Conservation (phyloP, 225 moss, liverwort and hornwort species). For the Marchantia paleacea region DNA sequence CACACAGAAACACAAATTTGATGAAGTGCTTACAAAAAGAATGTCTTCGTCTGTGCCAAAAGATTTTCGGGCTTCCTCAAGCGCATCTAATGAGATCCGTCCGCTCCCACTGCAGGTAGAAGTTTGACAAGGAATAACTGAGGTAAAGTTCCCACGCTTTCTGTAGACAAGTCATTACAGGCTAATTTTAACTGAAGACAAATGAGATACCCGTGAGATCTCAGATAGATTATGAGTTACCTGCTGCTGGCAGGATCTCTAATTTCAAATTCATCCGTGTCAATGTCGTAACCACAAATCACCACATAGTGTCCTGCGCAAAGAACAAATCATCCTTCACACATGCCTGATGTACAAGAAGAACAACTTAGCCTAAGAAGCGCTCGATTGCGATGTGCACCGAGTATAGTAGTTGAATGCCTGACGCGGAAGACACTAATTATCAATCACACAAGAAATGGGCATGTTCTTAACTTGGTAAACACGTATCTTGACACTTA, state of each 20-base stretch:
- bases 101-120: constrained; percentile 65
- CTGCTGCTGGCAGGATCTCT: constrained; percentile 93
- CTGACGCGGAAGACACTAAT: neutral
- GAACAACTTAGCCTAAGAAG: neutral
- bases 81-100: constrained; percentile 77
- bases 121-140: neutral
- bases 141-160: neutral
- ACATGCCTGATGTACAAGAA: neutral
- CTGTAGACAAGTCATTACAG: neutral
- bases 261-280: constrained; percentile 93
- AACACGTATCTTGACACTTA: neutral
- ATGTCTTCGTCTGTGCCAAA: constrained; percentile 98
- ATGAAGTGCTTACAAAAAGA: constrained; percentile 60
- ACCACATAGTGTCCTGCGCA: constrained; percentile 90
- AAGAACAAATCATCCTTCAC: neutral
- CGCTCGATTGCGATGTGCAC: neutral
- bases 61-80: constrained; percentile 89
- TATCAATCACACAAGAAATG: neutral
- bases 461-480: too few relatives aligned
- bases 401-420: neutral
- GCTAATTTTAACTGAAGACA: neutral
- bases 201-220: neutral
- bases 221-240: constrained; percentile 27
- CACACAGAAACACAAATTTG: neutral
- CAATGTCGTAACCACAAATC: constrained; percentile 94